Conservation (phyloP, 371 early-diverging fungal genomes). For the Rhizopus stolonifer region DNA sequence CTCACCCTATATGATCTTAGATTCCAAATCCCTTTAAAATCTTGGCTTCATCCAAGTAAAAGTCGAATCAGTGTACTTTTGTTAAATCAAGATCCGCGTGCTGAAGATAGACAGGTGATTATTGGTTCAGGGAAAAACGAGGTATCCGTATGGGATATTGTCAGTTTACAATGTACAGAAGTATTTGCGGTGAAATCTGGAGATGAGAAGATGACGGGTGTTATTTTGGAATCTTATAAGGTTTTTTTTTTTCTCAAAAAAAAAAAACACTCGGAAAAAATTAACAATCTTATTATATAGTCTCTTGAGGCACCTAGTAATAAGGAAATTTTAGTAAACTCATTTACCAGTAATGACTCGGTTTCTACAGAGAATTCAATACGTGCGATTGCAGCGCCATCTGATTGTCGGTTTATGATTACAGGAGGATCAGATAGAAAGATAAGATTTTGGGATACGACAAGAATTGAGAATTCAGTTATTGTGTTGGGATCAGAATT, state of each 20-base stretch:
- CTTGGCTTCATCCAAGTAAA: slow-evolving; percentile 81
- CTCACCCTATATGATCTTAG: slow-evolving; percentile 83
- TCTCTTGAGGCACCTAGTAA: slow-evolving; percentile 55
- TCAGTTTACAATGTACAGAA: slow-evolving; percentile 67
- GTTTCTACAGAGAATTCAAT: slow-evolving; percentile 56
- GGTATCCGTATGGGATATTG: slow-evolving; percentile 84
- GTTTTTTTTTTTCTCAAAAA: slow-evolving; percentile 8
- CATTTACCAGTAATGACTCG: slow-evolving; percentile 54
- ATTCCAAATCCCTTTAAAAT: slow-evolving; percentile 73
- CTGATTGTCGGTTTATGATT: slow-evolving; percentile 66
- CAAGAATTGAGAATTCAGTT: slow-evolving; percentile 66
- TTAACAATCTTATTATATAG: slow-evolving; percentile 9
- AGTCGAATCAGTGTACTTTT: slow-evolving; percentile 66
- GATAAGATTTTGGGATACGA: slow-evolving; percentile 80
- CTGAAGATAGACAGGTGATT: slow-evolving; percentile 50
- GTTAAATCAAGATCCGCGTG: slow-evolving; percentile 50
- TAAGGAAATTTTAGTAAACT: slow-evolving; percentile 46
- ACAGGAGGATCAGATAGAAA: slow-evolving; percentile 83
- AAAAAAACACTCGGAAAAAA: not conserved
- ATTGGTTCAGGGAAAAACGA: slow-evolving; percentile 77
- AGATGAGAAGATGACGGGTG: slow-evolving; percentile 55
- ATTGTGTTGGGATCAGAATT: slow-evolving; percentile 69
- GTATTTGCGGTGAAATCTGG: slow-evolving; percentile 64
- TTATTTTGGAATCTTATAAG: slow-evolving; percentile 53
- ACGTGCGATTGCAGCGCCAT: slow-evolving; percentile 53